A percentile compares a stretch with the other conserved stretches of the same genome.
Evolutionary conservation across 495 filamentous ascomycete species (phyloP).

Genomic region (Penicillium bovifimosum): DNA sequence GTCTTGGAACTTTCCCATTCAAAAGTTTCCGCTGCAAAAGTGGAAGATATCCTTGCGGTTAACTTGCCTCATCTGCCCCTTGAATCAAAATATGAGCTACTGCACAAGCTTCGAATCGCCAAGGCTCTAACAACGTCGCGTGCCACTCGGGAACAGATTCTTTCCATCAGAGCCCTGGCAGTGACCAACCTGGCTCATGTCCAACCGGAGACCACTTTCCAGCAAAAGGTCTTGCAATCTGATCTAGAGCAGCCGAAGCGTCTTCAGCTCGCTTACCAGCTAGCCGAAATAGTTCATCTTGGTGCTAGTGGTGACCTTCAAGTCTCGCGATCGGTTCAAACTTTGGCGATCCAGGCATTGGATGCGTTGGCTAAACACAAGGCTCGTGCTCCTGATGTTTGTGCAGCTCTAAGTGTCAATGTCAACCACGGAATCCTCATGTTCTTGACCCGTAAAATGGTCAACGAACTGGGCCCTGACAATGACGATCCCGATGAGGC

Average conservation of each 20-base stretch:
- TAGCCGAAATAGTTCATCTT: slow-evolving; percentile 82
- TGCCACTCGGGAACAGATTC: slow-evolving; percentile 64
- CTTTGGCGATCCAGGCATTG: slow-evolving; percentile 72
- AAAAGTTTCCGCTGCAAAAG: slow-evolving; percentile 52
- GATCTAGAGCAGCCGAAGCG: slow-evolving; percentile 88
- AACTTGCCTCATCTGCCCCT: slow-evolving; percentile 63
- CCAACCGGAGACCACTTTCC: slow-evolving; percentile 68
- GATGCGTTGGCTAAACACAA: slow-evolving; percentile 79
- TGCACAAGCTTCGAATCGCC: slow-evolving; percentile 78
- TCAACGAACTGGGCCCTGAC: slow-evolving; percentile 67
- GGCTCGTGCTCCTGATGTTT: slow-evolving; percentile 69
- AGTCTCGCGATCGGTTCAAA: slow-evolving; percentile 70
- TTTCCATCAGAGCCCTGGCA: slow-evolving; percentile 77
- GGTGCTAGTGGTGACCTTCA: slow-evolving; percentile 56
- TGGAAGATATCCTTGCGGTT: slow-evolving; percentile 62
- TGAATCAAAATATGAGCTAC: slow-evolving; percentile 72
- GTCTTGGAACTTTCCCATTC: slow-evolving; percentile 66
- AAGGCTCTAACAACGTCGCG: slow-evolving; percentile 62
- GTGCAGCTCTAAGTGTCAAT: slow-evolving; percentile 80
- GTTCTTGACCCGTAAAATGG: slow-evolving; percentile 84
- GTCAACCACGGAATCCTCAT: slow-evolving; percentile 96
- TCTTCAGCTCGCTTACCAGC: slow-evolving; percentile 85
- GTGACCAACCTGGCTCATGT: slow-evolving; percentile 92
- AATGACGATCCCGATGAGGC: slow-evolving; percentile 51
- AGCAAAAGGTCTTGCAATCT: slow-evolving; percentile 76